Evolutionary conservation across 1,284 basidiomycete genomes (phyloP).

Genomic region (Boletus mariae): DNA sequence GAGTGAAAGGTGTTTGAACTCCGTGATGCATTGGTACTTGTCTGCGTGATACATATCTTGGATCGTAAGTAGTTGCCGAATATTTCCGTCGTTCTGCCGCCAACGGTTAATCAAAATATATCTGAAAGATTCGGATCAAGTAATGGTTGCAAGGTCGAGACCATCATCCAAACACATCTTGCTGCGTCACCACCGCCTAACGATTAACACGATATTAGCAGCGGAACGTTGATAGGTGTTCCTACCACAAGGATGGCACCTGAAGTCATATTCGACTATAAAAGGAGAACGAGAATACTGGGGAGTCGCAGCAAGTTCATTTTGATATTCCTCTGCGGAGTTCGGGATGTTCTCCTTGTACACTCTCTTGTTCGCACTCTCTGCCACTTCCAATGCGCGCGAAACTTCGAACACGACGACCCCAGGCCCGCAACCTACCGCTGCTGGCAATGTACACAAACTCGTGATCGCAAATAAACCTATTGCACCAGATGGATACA

Average conservation of each 20-base stretch:
- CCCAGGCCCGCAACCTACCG: not conserved
- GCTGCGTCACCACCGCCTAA: not conserved
- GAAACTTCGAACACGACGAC: not conserved
- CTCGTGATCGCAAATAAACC: constrained; percentile 20
- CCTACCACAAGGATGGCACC: not conserved
- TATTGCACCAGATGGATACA: constrained; percentile 30
- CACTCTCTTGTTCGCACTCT: not conserved
- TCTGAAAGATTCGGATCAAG: not conserved
- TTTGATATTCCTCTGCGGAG: not conserved
- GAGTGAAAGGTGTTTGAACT: not conserved
- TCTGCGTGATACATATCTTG: not conserved
- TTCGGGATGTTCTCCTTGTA: not conserved
- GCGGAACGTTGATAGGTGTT: not conserved
- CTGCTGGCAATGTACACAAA: not conserved
- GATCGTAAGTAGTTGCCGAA: not conserved
- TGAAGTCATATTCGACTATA: not conserved
- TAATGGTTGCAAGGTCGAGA: not conserved
- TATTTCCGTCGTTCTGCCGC: not conserved
- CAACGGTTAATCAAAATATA: not conserved
- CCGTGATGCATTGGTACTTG: too few species aligned
- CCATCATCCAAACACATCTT: not conserved
- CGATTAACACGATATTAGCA: not conserved
- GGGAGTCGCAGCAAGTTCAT: not conserved
- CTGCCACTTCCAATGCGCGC: not conserved
- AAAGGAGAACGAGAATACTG: not conserved